phyloP scores from a whole-genome alignment of 2,329 filamentous ascomycete species.

The Torrubiella hemipterigena region DNA sequence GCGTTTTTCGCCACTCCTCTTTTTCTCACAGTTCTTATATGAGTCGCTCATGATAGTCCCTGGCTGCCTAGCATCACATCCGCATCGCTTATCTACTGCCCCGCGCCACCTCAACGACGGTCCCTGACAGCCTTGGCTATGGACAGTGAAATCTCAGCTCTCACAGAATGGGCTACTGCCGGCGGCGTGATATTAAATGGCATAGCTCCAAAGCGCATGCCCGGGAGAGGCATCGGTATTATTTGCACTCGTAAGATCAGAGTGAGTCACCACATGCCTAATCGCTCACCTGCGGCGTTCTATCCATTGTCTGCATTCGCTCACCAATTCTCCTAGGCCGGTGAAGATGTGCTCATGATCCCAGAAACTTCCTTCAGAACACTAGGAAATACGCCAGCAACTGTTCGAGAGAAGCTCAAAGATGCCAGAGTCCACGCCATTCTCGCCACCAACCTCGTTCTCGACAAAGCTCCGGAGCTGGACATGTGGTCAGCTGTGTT shows the following conservation, averaged over 20 bases:
- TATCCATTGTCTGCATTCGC: background rate
- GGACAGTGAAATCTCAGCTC: constrained; percentile 21
- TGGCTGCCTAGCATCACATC: constrained; percentile 15
- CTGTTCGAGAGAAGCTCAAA: constrained; percentile 38
- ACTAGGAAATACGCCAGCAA: constrained; percentile 43
- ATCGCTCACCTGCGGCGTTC: background rate
- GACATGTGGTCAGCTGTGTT: constrained; percentile 54
- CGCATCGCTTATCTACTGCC: constrained; percentile 5
- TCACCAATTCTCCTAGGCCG: constrained; percentile 14
- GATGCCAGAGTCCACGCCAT: constrained; percentile 54
- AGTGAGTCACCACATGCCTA: constrained; percentile 27
- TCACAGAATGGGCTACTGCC: constrained; percentile 55
- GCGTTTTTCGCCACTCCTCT: background rate
- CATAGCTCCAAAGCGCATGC: constrained; percentile 53
- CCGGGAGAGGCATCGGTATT: constrained; percentile 67
- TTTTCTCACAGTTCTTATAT: background rate
- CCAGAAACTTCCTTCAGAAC: constrained; percentile 53
- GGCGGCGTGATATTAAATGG: constrained; percentile 57
- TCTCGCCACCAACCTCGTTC: constrained; percentile 55
- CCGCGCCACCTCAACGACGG: constrained; percentile 4
- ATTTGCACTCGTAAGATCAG: constrained; percentile 55
- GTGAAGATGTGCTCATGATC: constrained; percentile 51
- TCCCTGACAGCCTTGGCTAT: background rate
- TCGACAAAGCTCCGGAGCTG: constrained; percentile 36
- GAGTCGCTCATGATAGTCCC: background rate